Percentiles rank a stretch among this genome's conserved stretches.
These are phyloP conservation scores for Sporisorium iseilematis-ciliati DNA, from an alignment of 1,284 basidiomycete species.

Conservation along the genomic window DNA sequence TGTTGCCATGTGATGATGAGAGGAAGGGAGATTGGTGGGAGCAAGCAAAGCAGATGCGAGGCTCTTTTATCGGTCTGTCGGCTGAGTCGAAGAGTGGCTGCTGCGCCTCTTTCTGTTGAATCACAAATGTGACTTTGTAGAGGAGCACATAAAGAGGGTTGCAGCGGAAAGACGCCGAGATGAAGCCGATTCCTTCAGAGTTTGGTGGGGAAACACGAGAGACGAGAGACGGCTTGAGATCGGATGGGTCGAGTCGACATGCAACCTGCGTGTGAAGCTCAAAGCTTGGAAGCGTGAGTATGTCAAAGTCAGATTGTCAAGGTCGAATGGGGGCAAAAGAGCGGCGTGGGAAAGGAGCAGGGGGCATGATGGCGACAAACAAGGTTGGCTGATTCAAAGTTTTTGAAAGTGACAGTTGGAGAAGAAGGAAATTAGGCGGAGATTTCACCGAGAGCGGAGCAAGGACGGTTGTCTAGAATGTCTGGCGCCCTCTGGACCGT, in stretches of 20 bases:
- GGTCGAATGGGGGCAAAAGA: no score
- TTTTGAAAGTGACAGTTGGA: no score
- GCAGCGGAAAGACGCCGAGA: slow-evolving; percentile 27
- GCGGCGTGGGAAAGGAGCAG: neutral
- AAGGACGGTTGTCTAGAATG: slow-evolving; percentile 6
- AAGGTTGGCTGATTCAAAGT: neutral
- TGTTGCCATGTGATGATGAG: slow-evolving; percentile 15
- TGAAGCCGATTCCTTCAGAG: slow-evolving; percentile 9
- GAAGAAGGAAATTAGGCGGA: slow-evolving; percentile 3
- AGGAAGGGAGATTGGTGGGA: neutral
- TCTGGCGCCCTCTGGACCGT: slow-evolving; percentile 20
- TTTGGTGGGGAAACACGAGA: slow-evolving; percentile 6
- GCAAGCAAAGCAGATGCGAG: neutral
- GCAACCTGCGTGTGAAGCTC: neutral
- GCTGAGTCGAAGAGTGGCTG: neutral
- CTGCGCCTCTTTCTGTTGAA: neutral
- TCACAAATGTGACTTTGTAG: slow-evolving; percentile 6
- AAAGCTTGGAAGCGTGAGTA: neutral
- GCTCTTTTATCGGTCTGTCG: neutral
- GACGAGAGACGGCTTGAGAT: neutral
- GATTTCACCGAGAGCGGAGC: slow-evolving; percentile 6
- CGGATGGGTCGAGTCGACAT: neutral
- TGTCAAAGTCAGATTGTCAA: neutral
- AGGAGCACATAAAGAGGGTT: neutral
- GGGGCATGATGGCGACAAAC: neutral